Conservation (phyloP, 179 eudicot species). For the Drosera spatulata region DNA sequence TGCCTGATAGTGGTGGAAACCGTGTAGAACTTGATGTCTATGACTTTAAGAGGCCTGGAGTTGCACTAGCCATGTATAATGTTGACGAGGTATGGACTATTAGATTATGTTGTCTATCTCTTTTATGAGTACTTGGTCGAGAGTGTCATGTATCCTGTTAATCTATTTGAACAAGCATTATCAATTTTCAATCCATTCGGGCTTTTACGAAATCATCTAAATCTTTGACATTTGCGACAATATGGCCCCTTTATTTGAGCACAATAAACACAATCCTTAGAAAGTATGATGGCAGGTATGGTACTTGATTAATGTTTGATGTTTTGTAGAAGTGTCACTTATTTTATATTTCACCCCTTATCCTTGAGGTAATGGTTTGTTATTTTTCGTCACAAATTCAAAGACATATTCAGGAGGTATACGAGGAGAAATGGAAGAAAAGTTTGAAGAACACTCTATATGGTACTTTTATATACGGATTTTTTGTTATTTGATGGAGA, state of each 20-base stretch:
- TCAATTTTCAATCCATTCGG: conserved; percentile 8
- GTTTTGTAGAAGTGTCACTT: background rate
- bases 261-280: conserved; percentile 93
- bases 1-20: conserved; percentile 66
- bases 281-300: conserved; percentile 98
- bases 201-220: conserved; percentile 95
- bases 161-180: conserved; percentile 38
- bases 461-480: conserved; percentile 40
- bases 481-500: too few relatives aligned
- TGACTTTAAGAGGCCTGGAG: conserved; percentile 89
- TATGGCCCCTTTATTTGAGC: conserved; percentile 96
- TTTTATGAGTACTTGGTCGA: background rate
- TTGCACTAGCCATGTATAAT: conserved; percentile 88
- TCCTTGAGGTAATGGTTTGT: background rate
- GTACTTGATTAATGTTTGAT: background rate
- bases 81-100: conserved; percentile 64
- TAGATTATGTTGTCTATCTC: background rate
- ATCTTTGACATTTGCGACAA: conserved; percentile 77
- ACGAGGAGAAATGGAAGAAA: conserved; percentile 88
- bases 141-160: too few relatives aligned
- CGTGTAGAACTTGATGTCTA: conserved; percentile 71
- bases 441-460: conserved; percentile 88
- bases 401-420: conserved; percentile 94
- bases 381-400: conserved; percentile 43
- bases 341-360: too few relatives aligned